These are phyloP conservation scores for Fraxinus cuspidata DNA, from an alignment of 257 asterid species.

Conservation along the genomic window DNA sequence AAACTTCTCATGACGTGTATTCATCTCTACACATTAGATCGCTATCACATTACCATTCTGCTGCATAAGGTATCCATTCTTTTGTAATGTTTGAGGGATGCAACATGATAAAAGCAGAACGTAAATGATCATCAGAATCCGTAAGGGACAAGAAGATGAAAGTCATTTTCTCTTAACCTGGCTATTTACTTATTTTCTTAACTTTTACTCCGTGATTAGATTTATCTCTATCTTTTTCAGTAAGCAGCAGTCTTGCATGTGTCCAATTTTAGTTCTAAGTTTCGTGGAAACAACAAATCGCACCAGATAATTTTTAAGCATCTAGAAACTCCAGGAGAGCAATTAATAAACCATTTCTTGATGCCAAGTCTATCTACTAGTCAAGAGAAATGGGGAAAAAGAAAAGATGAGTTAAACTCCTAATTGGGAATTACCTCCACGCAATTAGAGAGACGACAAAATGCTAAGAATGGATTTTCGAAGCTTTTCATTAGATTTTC, in stretches of 20 bases:
- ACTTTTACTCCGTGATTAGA: not conserved
- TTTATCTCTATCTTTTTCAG: not conserved
- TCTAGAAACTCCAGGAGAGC: not conserved
- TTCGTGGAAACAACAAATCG: not conserved
- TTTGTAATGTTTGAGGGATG: not conserved
- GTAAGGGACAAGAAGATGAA: conserved; percentile 14
- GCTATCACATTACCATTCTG: conserved; percentile 18
- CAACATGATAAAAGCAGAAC: conserved; percentile 15
- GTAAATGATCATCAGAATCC: conserved; percentile 12
- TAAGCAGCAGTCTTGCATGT: not conserved
- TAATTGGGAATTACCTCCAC: not conserved
- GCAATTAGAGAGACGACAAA: not conserved
- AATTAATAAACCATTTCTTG: not conserved
- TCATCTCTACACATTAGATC: conserved; percentile 16
- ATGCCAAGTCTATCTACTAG: not conserved
- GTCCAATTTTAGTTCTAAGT: not conserved
- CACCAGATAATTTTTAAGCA: not conserved
- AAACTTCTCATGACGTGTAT: conserved; percentile 18
- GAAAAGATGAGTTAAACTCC: not conserved
- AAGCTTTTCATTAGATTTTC: not conserved
- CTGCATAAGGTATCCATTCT: conserved; percentile 19
- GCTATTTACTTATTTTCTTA: not conserved
- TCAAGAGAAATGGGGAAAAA: not conserved
- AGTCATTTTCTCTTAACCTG: not conserved
- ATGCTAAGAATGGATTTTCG: not conserved